Percentiles rank a stretch among this genome's conserved stretches.
Evolutionary conservation across 2,329 filamentous ascomycete species (phyloP).

Genomic region (Phyllosticta ampelicida): DNA sequence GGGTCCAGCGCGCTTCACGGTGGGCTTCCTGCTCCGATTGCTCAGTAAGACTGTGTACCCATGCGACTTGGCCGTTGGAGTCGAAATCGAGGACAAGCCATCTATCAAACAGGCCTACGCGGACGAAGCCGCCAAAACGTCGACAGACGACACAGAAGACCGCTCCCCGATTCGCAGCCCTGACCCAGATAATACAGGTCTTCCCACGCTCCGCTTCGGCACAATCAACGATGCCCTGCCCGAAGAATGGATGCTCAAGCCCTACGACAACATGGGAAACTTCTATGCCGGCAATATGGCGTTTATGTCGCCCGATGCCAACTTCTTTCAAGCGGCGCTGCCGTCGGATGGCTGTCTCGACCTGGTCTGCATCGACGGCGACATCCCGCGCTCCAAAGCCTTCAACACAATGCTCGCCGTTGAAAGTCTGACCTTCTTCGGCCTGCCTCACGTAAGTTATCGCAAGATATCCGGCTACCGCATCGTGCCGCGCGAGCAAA

Average conservation of each 20-base stretch:
- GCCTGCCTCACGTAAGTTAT: conserved; percentile 66
- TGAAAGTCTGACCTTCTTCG: conserved; percentile 65
- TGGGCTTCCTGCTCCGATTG: conserved; percentile 69
- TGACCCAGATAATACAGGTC: conserved; percentile 24
- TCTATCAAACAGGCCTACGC: conserved; percentile 64
- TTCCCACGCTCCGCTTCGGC: conserved; percentile 69
- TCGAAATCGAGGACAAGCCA: conserved; percentile 66
- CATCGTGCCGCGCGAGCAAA: conserved; percentile 61
- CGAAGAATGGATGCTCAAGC: conserved; percentile 61
- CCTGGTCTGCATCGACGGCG: conserved; percentile 68
- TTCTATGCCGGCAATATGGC: conserved; percentile 96
- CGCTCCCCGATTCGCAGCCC: conserved; percentile 10
- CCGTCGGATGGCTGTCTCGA: conserved; percentile 81
- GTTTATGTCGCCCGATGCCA: conserved; percentile 76
- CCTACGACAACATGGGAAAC: conserved; percentile 71
- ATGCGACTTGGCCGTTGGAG: conserved; percentile 76
- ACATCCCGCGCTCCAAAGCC: conserved; percentile 55
- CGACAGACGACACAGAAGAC: conserved; percentile 17
- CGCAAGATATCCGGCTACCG: conserved; percentile 81
- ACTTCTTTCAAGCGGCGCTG: conserved; percentile 77
- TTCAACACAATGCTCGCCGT: conserved; percentile 61
- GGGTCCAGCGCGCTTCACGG: conserved; percentile 74
- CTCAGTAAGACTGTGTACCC: conserved; percentile 72
- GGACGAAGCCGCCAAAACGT: conserved; percentile 17
- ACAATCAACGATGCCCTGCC: conserved; percentile 69